These are phyloP conservation scores for Kernera saxatilis DNA, from an alignment of 345 rosid genomes.

Conservation along the genomic window DNA sequence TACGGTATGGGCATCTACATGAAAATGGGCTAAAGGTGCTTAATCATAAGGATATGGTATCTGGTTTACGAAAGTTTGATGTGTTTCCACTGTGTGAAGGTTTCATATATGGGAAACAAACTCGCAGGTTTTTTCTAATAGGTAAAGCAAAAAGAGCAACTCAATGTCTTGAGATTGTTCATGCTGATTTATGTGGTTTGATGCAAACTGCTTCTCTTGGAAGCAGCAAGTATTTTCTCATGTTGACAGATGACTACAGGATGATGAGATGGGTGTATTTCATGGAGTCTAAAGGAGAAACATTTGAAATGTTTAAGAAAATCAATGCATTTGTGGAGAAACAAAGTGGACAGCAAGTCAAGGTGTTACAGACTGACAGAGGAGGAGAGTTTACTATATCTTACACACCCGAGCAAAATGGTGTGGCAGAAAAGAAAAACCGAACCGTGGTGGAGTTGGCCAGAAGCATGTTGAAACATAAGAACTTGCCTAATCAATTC, in stretches of 20 bases:
- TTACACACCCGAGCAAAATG: neutral
- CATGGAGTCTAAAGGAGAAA: neutral
- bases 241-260: neutral
- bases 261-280: neutral
- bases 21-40: neutral
- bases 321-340: neutral
- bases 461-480: neutral
- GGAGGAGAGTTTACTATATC: neutral
- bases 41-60: neutral
- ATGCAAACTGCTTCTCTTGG: neutral
- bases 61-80: neutral
- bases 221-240: neutral
- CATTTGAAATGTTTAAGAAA: neutral
- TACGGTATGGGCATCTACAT: neutral
- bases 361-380: neutral
- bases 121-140: neutral
- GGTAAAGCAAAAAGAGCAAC: too few species aligned
- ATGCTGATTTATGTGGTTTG: neutral
- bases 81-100: neutral
- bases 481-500: neutral
- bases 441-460: neutral
- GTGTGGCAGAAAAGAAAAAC: neutral
- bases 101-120: neutral
- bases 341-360: neutral
- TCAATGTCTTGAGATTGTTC: too few species aligned